These are phyloP conservation scores for Cutaneotrichosporon sp. DNA, from an alignment of 1,284 basidiomycete species.

Conservation along the genomic window DNA sequence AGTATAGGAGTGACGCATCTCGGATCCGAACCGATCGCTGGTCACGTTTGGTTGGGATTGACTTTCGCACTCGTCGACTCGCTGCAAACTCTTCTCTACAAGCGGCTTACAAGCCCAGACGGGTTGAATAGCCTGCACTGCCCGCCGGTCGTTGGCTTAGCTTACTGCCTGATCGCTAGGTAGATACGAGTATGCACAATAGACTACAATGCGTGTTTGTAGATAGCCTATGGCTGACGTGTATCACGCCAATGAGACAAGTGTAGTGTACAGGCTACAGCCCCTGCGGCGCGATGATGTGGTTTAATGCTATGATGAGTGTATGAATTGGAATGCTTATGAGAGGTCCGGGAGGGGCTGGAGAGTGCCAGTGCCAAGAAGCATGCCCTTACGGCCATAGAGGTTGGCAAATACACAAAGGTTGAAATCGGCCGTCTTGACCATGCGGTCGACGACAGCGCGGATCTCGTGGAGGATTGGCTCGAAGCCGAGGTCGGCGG, in stretches of 20 bases:
- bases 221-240: not conserved
- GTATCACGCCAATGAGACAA: slow-evolving; percentile 1
- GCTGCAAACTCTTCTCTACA: too few relatives aligned
- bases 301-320: not conserved
- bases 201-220: slow-evolving; percentile 2
- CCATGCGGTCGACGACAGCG: slow-evolving; percentile 55
- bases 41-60: not conserved
- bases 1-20: not conserved
- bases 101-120: too few relatives aligned
- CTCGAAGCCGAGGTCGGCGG: slow-evolving; percentile 20
- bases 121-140: too few relatives aligned
- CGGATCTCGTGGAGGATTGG: slow-evolving; percentile 41
- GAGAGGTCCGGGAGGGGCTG: slow-evolving; percentile 23
- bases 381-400: slow-evolving; percentile 26
- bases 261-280: not conserved
- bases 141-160: not conserved
- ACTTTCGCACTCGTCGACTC: too few relatives aligned
- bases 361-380: slow-evolving; percentile 23
- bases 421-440: slow-evolving; percentile 55
- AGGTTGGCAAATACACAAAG: slow-evolving; percentile 29
- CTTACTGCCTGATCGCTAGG: not conserved
- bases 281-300: not conserved
- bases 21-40: not conserved
- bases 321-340: not conserved
- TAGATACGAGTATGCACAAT: not conserved